Evolutionary conservation across 257 asterid species (phyloP).

Genomic region (Scutellaria minor): DNA sequence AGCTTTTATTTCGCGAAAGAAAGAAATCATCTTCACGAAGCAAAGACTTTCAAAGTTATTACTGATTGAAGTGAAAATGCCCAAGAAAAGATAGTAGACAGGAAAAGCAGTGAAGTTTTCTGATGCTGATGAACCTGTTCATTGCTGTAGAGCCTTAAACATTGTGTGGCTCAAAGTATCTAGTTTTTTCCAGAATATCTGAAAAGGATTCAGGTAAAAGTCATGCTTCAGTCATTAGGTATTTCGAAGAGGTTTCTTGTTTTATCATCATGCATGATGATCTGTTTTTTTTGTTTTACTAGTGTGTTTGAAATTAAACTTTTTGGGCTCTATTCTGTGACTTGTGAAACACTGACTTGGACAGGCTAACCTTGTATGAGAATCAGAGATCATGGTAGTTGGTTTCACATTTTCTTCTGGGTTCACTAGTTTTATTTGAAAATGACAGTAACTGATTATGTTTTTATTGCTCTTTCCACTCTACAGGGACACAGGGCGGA

Average conservation of each 20-base stretch:
- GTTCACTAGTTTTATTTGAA: constrained; percentile 11
- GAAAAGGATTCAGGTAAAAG: constrained; percentile 83
- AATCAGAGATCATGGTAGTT: constrained; percentile 15
- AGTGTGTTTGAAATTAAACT: constrained; percentile 28
- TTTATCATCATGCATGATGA: constrained; percentile 9
- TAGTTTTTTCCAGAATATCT: constrained; percentile 63
- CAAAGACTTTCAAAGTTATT: constrained; percentile 73
- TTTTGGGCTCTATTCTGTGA: constrained; percentile 21
- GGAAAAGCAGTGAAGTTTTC: constrained; percentile 61
- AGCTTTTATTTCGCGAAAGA: constrained; percentile 89
- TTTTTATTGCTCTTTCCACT: constrained; percentile 29
- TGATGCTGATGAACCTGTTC: constrained; percentile 72
- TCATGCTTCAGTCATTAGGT: constrained; percentile 59
- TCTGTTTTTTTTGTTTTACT: constrained; percentile 18
- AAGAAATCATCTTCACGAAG: constrained; percentile 81
- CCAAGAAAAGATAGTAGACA: constrained; percentile 59
- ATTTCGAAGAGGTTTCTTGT: constrained; percentile 34
- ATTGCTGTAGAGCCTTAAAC: constrained; percentile 70
- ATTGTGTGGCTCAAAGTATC: constrained; percentile 66
- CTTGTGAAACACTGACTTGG: constrained; percentile 25
- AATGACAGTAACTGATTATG: constrained; percentile 23
- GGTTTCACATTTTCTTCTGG: constrained; percentile 17
- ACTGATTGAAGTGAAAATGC: constrained; percentile 71
- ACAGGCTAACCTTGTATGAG: constrained; percentile 27
- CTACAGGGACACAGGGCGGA: constrained; percentile 50